Evolutionary conservation across 2,329 filamentous ascomycete genomes (phyloP).

Genomic region (Arthrobotrys sphaeroides): DNA sequence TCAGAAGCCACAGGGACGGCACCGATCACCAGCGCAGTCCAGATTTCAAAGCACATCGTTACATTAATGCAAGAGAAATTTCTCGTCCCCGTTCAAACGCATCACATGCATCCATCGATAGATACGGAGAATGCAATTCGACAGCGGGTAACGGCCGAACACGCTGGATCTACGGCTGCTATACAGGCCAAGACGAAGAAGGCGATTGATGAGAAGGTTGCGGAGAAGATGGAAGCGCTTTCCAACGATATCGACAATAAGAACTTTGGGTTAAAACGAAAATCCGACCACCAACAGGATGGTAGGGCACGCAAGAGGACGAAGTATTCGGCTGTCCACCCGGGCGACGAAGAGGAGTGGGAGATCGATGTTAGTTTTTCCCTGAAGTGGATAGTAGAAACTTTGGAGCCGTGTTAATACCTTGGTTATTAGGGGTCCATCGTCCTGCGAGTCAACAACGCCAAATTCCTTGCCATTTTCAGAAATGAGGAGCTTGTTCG

Average conservation of each 20-base stretch:
- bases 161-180: conserved; percentile 66
- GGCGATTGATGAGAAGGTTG: conserved; percentile 69
- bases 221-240: conserved; percentile 67
- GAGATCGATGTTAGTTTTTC: conserved; percentile 57
- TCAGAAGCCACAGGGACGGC: conserved; percentile 53
- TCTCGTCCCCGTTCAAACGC: conserved; percentile 70
- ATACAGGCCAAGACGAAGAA: conserved; percentile 74
- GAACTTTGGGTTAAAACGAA: conserved; percentile 60
- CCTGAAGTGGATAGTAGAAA: not conserved
- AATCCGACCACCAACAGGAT: conserved; percentile 57
- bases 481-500: conserved; percentile 80
- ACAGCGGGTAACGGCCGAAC: conserved; percentile 66
- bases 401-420: conserved; percentile 8
- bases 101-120: conserved; percentile 69
- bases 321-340: conserved; percentile 14
- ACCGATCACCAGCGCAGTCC: conserved; percentile 61
- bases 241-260: conserved; percentile 63
- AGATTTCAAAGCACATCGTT: conserved; percentile 63
- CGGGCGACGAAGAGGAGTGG: conserved; percentile 55
- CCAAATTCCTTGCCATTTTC: conserved; percentile 82
- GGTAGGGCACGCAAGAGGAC: conserved; percentile 55
- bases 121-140: conserved; percentile 68
- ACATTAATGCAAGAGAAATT: conserved; percentile 72
- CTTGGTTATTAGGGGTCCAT: conserved; percentile 70
- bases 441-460: conserved; percentile 81